Base-by-base conservation (phyloP, 2,329 filamentous ascomycete genomes). In the Colletotrichum eleusines region DNA sequence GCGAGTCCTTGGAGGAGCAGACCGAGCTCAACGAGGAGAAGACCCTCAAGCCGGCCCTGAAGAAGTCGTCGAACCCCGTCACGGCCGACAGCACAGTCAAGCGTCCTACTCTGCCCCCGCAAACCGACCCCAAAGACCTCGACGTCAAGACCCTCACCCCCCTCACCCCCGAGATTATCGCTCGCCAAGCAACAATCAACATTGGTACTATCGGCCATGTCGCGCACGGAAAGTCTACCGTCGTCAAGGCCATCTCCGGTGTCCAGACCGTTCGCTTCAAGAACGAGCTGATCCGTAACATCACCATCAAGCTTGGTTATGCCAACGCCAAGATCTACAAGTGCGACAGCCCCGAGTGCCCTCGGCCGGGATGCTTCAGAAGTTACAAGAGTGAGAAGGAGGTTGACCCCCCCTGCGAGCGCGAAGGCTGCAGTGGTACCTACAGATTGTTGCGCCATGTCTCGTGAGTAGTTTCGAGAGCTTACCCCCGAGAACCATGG, bases 311-410 rank as follows among this genome's bases (percentile, higher is more conserved):
- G 90, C 90, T 99, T 78, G 96, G 96, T 81, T 99, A 99, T 83
- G 96, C 96, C 82, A 99, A 99, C 83, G 96, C 96, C 78, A 98
- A 99, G 85, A 95, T 99, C 83, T 99, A 98, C 91, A 94, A 98
- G 88, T 99, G 96, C 84, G 94, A 98, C 84, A 98, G 94, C 84
- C 82, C 86, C 64, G 91, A 93, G 75, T 99, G 96, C 86, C 96
- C 96, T 71, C 89, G 96, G 77, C 96, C 96, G 74, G 95, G 93
- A 76, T 98, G 95, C 88, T 99, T 95, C 86, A 90, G 93, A 82
- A 97, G 94, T 84, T 99, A 93, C 87, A 97, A 97, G 90, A 97
- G 94, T 83, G 95, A 98, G 83, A 98, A 99, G 88, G 96, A 98
- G 86, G 91, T 99, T 63, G 95, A 98, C 79, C 96, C 96, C 74